phyloP scores from a whole-genome alignment of 441 rosid genomes.

The Jatropha multifida region DNA sequence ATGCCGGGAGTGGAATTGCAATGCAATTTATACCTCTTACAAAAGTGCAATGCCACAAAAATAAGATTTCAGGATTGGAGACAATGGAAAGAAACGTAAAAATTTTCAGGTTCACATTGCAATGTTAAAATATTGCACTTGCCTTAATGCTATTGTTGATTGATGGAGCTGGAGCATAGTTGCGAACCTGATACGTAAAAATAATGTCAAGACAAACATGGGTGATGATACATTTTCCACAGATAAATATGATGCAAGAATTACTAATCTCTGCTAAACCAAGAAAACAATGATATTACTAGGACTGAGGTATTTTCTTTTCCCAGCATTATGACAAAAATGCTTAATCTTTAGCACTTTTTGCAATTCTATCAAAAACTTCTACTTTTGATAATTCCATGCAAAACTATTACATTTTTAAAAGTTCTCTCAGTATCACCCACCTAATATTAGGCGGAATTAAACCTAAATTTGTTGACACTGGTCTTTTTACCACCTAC shows the following conservation, averaged over 20 bases:
- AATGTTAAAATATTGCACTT: slow-evolving; percentile 16
- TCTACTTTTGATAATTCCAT: too few species aligned
- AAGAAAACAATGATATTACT: not conserved
- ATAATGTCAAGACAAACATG: slow-evolving; percentile 15
- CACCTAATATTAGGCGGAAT: too few species aligned
- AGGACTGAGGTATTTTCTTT: not conserved
- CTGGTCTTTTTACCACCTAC: too few species aligned
- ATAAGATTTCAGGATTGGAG: not conserved
- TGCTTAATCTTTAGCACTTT: too few species aligned
- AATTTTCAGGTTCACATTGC: not conserved
- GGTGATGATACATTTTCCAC: not conserved
- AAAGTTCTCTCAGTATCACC: too few species aligned
- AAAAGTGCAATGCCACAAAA: not conserved
- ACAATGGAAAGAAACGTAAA: not conserved
- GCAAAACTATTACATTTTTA: too few species aligned
- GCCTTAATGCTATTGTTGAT: slow-evolving; percentile 95
- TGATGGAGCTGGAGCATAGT: slow-evolving; percentile 72
- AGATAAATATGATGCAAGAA: not conserved
- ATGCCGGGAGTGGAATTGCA: too few species aligned
- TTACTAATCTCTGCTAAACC: not conserved
- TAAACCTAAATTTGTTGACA: too few species aligned
- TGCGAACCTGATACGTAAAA: slow-evolving; percentile 63
- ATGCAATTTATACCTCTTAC: too few species aligned
- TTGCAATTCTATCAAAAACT: too few species aligned
- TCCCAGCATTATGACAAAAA: not conserved